Evolutionary conservation across 257 asterid genomes (phyloP).

Genomic region (Apocynum venetum): DNA sequence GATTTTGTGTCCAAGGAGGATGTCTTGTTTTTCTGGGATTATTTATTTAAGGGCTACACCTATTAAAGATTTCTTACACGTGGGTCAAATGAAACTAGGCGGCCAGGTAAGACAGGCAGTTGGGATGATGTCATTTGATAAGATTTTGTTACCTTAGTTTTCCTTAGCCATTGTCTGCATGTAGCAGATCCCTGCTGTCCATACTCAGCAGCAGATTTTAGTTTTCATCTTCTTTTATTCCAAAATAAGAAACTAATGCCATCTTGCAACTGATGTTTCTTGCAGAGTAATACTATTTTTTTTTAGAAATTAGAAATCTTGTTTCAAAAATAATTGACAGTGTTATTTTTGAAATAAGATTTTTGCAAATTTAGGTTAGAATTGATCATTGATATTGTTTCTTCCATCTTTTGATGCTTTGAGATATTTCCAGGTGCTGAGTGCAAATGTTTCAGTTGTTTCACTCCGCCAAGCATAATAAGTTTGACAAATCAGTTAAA

Average conservation of each 20-base stretch:
- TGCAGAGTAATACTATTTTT: neutral
- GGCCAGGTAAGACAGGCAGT: slow-evolving; percentile 31
- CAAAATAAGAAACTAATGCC: neutral
- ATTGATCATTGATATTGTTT: no score
- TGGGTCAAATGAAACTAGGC: slow-evolving; percentile 53
- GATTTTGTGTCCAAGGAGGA: slow-evolving; percentile 26
- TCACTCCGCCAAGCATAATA: neutral
- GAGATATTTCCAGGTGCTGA: neutral
- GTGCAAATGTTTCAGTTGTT: neutral
- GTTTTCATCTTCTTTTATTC: neutral
- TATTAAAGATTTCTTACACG: slow-evolving; percentile 32
- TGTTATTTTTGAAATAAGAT: no score
- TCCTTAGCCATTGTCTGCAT: neutral
- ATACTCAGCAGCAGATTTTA: neutral
- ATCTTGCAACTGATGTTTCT: neutral
- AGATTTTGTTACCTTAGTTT: slow-evolving; percentile 17
- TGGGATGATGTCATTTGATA: slow-evolving; percentile 26
- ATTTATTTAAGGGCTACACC: neutral
- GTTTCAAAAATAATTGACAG: no score
- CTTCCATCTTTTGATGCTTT: neutral
- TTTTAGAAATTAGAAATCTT: no score
- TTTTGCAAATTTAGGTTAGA: no score
- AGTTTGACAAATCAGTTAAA: neutral
- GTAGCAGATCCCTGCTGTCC: neutral
- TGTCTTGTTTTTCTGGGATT: slow-evolving; percentile 11